A percentile compares a stretch with the other conserved stretches of the same genome.
Evolutionary conservation across 345 rosid genomes (phyloP).

Genomic region (Pistacia atlantica): DNA sequence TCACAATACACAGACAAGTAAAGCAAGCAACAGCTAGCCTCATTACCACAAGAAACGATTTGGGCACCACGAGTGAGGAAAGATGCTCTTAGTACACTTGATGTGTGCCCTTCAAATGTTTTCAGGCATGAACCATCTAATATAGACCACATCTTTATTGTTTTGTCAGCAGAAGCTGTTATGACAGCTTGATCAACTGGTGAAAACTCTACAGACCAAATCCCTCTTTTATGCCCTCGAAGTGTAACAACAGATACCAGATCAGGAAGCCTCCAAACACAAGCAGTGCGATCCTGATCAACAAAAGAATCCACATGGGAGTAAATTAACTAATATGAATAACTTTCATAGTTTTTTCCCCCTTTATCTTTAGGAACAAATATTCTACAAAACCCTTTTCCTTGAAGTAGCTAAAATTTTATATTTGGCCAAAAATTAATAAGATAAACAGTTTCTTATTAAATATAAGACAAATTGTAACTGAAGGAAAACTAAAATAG

Average conservation of each 20-base stretch:
- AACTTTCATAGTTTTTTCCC: not conserved
- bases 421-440: not conserved
- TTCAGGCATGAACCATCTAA: constrained; percentile 91
- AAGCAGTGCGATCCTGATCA: constrained; percentile 89
- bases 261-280: constrained; percentile 92
- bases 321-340: not conserved
- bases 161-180: constrained; percentile 94
- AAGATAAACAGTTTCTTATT: not conserved
- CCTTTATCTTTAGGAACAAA: not conserved
- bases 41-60: constrained; percentile 88
- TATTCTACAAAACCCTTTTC: not conserved
- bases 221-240: constrained; percentile 89
- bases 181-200: constrained; percentile 94
- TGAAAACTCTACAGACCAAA: constrained; percentile 98
- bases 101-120: constrained; percentile 96
- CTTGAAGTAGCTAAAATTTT: not conserved
- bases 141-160: constrained; percentile 90
- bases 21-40: constrained; percentile 13
- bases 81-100: constrained; percentile 86
- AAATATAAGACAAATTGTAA: not conserved
- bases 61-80: constrained; percentile 90
- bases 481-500: not conserved
- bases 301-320: constrained; percentile 15
- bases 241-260: constrained; percentile 77
- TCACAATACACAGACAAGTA: constrained; percentile 10